Base-by-base conservation (phyloP, 2,329 filamentous ascomycete species). In the Chalara sp. region DNA sequence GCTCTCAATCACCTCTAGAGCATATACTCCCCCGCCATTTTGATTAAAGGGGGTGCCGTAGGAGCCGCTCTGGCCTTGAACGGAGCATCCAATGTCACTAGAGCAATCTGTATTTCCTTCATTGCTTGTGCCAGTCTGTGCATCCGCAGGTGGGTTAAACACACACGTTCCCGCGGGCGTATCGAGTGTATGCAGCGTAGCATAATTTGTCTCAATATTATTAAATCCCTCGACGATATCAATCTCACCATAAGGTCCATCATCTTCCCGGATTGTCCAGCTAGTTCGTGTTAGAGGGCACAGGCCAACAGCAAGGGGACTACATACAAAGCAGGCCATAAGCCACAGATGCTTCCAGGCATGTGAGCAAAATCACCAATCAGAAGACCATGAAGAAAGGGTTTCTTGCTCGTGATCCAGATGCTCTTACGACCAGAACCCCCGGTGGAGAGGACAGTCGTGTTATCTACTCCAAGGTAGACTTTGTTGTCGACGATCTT, bases 311-410 rank as follows among this genome's bases (percentile, higher is more conserved):
- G 31, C 5, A 6, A 62, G 41, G 4, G 12, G 6, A 32, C 21
- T 3, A 48, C 51, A 47, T 67, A 79, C 63, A 79, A 87, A 67
- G 84, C 81, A 53, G 86, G 86, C 85, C 86, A 89, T n/a, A 80
- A 13, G 40, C 86, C 86, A 57, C 86, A 89, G 46, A 78, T 71
- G 1, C 82, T 81, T 76, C 75, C 55, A 1, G 86, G 86, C 81
- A 89, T 89, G 58, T 89, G 85, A n/a, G 72, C 72, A 47, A 89
- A 76, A 63, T 89, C 86, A 28, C 84, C 73, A 46, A 90, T 81
- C 57, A 89, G 79, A 6, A 90, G 74, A 0, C 83, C 33, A 5
- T 33, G 6, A 28, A 13, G 13, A 12, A 37, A 1, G 84, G 86
- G 57, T 83, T 74, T 32, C 74, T 79, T 83, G 65, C 82, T 86